Conservation (phyloP, 2,329 filamentous ascomycete genomes). For the Diaporthe sp. region DNA sequence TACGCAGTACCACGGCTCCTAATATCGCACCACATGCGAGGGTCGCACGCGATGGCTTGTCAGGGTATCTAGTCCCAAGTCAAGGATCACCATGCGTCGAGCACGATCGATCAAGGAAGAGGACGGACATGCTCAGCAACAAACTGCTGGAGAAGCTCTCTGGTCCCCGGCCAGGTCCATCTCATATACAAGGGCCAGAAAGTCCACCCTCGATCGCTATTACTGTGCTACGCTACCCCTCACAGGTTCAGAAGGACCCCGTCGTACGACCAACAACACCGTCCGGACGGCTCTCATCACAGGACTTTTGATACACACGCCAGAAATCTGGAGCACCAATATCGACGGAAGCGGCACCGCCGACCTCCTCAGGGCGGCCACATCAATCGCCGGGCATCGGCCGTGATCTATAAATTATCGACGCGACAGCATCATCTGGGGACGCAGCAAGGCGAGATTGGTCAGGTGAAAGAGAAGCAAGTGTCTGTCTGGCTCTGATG, state of each 20-base stretch:
- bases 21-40: conserved; percentile 28
- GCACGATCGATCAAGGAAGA: conserved; percentile 12
- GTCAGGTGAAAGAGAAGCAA: conserved; percentile 23
- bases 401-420: conserved; percentile 13
- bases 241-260: conserved; percentile 5
- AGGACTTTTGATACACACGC: conserved; percentile 17
- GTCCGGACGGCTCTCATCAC: not conserved
- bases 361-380: not conserved
- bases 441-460: conserved; percentile 21
- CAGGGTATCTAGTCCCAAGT: not conserved
- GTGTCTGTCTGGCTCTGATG: conserved; percentile 28
- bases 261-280: conserved; percentile 5
- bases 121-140: not conserved
- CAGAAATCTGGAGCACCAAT: not conserved
- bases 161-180: not conserved
- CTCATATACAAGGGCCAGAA: conserved; percentile 12
- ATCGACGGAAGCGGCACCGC: conserved; percentile 3
- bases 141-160: not conserved
- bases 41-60: conserved; percentile 28
- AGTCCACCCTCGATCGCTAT: not conserved
- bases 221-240: not conserved
- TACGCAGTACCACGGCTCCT: not conserved
- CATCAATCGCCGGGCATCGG: not conserved
- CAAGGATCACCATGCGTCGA: conserved; percentile 19
- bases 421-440: conserved; percentile 15